Percentiles rank a stretch among this genome's conserved stretches.
phyloP scores from a whole-genome alignment of 2,329 filamentous ascomycete species.

The Fonsecaea pedrosoi region DNA sequence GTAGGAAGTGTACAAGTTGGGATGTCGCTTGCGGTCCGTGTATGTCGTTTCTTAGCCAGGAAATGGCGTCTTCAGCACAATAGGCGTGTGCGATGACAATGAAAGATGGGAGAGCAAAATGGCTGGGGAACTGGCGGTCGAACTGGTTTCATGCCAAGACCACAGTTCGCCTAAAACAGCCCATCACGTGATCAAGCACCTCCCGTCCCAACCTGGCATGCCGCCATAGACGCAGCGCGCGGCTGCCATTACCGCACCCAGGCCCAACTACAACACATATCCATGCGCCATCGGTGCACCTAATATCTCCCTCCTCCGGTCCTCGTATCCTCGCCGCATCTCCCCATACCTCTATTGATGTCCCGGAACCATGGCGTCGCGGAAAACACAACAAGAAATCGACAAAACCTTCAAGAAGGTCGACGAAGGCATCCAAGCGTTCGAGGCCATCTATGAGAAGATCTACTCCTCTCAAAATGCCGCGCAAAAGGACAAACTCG shows the following conservation, averaged over 20 bases:
- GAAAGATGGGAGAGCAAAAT: not conserved
- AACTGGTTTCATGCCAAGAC: not conserved
- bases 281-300: constrained; percentile 9
- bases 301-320: constrained; percentile 4
- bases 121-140: not conserved
- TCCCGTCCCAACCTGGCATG: not conserved
- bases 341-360: constrained; percentile 3
- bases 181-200: not conserved
- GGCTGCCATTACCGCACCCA: constrained; percentile 4
- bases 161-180: not conserved
- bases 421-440: constrained; percentile 86
- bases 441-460: constrained; percentile 97
- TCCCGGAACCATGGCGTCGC: constrained; percentile 76
- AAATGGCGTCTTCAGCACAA: not conserved
- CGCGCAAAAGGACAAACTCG: constrained; percentile 96
- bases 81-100: not conserved
- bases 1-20: not conserved
- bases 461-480: constrained; percentile 90
- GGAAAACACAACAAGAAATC: constrained; percentile 97
- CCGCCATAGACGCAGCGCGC: constrained; percentile 3
- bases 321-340: not conserved
- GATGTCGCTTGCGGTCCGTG: not conserved
- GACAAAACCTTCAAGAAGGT: constrained; percentile 99
- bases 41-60: not conserved
- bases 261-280: constrained; percentile 5